These are phyloP conservation scores for Suillus plorans DNA, from an alignment of 768 basidiomycete species.

Conservation along the genomic window DNA sequence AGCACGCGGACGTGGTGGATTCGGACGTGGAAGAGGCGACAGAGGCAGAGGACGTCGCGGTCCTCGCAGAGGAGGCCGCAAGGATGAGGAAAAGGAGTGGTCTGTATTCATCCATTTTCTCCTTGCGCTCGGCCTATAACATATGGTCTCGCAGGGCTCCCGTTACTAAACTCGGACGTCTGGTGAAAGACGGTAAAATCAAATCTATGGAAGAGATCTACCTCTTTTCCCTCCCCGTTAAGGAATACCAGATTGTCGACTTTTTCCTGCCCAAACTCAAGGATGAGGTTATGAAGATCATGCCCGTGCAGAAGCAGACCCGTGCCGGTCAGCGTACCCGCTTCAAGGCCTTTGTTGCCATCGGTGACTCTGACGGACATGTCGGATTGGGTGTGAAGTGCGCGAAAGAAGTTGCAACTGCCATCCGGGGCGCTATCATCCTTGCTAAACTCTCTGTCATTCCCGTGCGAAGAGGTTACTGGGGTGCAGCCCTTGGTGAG, in stretches of 20 bases:
- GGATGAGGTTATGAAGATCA: slow-evolving; percentile 99
- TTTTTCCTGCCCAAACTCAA: slow-evolving; percentile 99
- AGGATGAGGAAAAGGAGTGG: slow-evolving; percentile 99
- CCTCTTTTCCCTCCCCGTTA: slow-evolving; percentile 99
- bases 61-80: slow-evolving; percentile 93
- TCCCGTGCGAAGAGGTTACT: slow-evolving; percentile 98
- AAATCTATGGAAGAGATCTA: slow-evolving; percentile 99
- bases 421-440: slow-evolving; percentile 99
- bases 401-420: slow-evolving; percentile 99
- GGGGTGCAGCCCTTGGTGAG: slow-evolving; percentile 98
- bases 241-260: slow-evolving; percentile 99
- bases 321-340: slow-evolving; percentile 99
- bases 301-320: slow-evolving; percentile 99
- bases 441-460: slow-evolving; percentile 97
- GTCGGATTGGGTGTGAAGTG: slow-evolving; percentile 99
- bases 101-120: slow-evolving; percentile 38
- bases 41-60: slow-evolving; percentile 66
- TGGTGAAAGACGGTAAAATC: slow-evolving; percentile 99
- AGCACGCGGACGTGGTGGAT: slow-evolving; percentile 89
- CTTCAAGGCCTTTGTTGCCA: slow-evolving; percentile 99
- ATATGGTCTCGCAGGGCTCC: slow-evolving; percentile 66
- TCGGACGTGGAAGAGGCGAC: slow-evolving; percentile 82
- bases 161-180: slow-evolving; percentile 98
- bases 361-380: slow-evolving; percentile 98
- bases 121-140: slow-evolving; percentile 8